Percentiles rank a stretch among this genome's conserved stretches.
Evolutionary conservation across 2,329 filamentous ascomycete genomes (phyloP).

Genomic region (Reticulascus tulasneorum): DNA sequence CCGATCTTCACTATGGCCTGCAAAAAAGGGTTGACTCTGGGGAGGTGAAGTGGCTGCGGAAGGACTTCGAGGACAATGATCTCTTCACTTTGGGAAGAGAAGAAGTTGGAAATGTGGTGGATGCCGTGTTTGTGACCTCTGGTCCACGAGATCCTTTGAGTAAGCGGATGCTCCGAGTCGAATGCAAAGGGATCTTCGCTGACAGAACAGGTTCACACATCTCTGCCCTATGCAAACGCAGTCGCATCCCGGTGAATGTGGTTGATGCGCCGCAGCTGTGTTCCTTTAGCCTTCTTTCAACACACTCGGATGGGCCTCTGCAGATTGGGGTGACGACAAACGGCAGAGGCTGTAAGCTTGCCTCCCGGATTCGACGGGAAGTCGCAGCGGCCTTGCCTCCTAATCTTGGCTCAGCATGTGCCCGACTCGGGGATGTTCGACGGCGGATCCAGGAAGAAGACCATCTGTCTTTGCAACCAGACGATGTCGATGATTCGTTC

Average conservation of each 20-base stretch:
- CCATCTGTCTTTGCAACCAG: slow-evolving; percentile 30
- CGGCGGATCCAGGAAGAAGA: slow-evolving; percentile 72
- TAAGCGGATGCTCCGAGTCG: slow-evolving; percentile 17
- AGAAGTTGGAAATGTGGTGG: slow-evolving; percentile 74
- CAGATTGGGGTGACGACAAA: slow-evolving; percentile 96
- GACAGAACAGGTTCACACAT: slow-evolving; percentile 55
- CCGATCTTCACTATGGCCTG: slow-evolving; percentile 54
- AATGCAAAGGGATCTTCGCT: slow-evolving; percentile 5
- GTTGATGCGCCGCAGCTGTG: slow-evolving; percentile 82
- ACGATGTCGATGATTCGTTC: slow-evolving; percentile 54
- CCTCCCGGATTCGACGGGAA: slow-evolving; percentile 82
- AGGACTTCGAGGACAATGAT: slow-evolving; percentile 66
- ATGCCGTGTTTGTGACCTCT: slow-evolving; percentile 85
- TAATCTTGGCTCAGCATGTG: slow-evolving; percentile 72
- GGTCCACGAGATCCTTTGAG: slow-evolving; percentile 41
- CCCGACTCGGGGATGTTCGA: slow-evolving; percentile 69
- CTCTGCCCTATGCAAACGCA: slow-evolving; percentile 67
- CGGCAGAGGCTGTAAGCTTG: slow-evolving; percentile 89
- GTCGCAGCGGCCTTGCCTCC: slow-evolving; percentile 75
- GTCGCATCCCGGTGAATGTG: slow-evolving; percentile 90
- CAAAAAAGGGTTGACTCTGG: slow-evolving; percentile 63
- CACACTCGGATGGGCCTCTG: slow-evolving; percentile 82
- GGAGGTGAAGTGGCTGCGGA: slow-evolving; percentile 61
- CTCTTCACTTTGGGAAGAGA: slow-evolving; percentile 72
- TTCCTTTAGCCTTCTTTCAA: slow-evolving; percentile 85